Evolutionary conservation across 495 filamentous ascomycete genomes (phyloP).

Genomic region (Viridothelium virens): DNA sequence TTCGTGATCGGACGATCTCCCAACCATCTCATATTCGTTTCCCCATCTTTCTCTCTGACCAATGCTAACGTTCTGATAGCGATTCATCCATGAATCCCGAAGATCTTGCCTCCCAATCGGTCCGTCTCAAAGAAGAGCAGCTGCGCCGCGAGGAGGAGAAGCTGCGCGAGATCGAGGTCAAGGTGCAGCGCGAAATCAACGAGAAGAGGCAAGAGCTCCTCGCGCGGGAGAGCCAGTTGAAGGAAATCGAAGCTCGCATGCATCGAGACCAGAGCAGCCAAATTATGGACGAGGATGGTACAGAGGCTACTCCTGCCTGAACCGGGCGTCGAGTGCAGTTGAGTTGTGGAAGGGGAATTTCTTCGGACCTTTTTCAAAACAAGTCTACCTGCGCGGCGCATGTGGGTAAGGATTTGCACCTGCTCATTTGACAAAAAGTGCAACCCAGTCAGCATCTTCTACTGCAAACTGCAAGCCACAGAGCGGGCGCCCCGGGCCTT

Average conservation of each 20-base stretch:
- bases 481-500: not conserved
- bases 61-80: slow-evolving; percentile 22
- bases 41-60: not conserved
- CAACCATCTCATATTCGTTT: not conserved
- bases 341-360: not conserved
- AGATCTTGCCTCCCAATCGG: slow-evolving; percentile 90
- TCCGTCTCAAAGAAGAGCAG: slow-evolving; percentile 98
- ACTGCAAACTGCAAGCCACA: slow-evolving; percentile 9
- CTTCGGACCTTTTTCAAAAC: not conserved
- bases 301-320: slow-evolving; percentile 6
- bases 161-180: slow-evolving; percentile 95
- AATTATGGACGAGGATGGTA: slow-evolving; percentile 8
- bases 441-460: slow-evolving; percentile 3
- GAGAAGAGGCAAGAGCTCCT: slow-evolving; percentile 98
- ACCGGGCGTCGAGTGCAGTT: not conserved
- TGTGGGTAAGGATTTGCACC: not conserved
- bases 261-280: slow-evolving; percentile 53
- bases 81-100: slow-evolving; percentile 96
- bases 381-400: not conserved
- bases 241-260: slow-evolving; percentile 86
- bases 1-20: slow-evolving; percentile 29
- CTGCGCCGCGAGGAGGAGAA: slow-evolving; percentile 99
- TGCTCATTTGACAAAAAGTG: not conserved
- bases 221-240: slow-evolving; percentile 94
- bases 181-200: slow-evolving; percentile 99